Evolutionary conservation across 2,329 filamentous ascomycete genomes (phyloP), one percentile per base, ranked within the genome.

Genomic region (Phyllosticta paracitricarpa): DNA sequence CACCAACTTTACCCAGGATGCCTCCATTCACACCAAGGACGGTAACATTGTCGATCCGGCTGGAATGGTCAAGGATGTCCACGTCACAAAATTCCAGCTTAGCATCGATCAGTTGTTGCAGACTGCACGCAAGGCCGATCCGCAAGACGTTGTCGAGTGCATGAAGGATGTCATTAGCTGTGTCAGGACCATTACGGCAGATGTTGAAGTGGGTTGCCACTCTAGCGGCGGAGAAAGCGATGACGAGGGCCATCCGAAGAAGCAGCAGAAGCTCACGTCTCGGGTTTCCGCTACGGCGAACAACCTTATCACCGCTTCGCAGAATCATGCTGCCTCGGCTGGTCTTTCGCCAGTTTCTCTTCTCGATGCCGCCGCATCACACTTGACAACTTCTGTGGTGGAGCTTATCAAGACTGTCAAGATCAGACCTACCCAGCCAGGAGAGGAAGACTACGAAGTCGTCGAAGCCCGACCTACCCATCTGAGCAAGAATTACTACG

Each of bases 71-170:
- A 92, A 89, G 75, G 94, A 97, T 73, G 83, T 97, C 12, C 89
- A 97, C 71, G 85, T 99, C 66, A 97, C 93, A 57, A 92, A 90
- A 70, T 97, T 96, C 78, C 94, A 99, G 73, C 87, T 97, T 63
- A 84, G 91, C 24, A 89, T 99, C 64, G 93, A 99, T 70, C 93
- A 97, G 68, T 81, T 97, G 51, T 80, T 99, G 40, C 87, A 87
- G 65, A 83, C 82, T 51, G 91, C 91, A 19, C 86, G 92, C 57
- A 81, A 81, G 35, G 84, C 88, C n/a, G 84, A 88, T 58, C 85
- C 91, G 0, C 83, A 87, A 54, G 83, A 84, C 65, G 86, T 94
- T 35, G 85, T 95, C 56, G 88, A 94, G 54, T 85, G 88, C 67
- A 93, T 97, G 86, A 96, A 96, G 73, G 79, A 83, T 61, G 91